Evolutionary conservation across 768 basidiomycete species (phyloP), one percentile per base, ranked within the genome.

Genomic region (Auricularia auricula-judae): DNA sequence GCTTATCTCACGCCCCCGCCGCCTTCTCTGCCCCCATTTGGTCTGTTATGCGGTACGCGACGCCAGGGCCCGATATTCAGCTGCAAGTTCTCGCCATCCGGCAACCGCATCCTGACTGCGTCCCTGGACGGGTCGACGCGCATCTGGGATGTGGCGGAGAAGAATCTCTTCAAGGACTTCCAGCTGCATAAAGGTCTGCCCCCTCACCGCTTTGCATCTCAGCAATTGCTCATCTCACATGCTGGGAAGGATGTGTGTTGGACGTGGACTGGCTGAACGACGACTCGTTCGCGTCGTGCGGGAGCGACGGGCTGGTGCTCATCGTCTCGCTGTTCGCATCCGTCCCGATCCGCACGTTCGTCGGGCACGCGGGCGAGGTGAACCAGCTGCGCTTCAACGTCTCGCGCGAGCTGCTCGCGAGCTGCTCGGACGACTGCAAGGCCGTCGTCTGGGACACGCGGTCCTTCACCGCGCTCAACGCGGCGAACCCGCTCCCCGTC

Each of bases 211-310:
- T 36, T 36, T 36, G 16, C 14, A 47, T 3, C 14, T n/a, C 11
- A 3, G n/a, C 47, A 62, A 66, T 63, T 36, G 16, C 8, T 63
- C 18, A 54, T 47, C 16, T 61, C 39, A 42, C 12, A 4, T 42
- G 8, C 2, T 42, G 51, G 65, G 7, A 67, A 87, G 89, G 86
- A 71, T 89, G 88, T 70, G 90, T 89, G 72, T 73, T 93, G 70
- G 90, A 93, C 70, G 81, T 88, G 7, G 89, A 89, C 64, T 93
- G 91, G 91, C 68, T 93, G 18, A 81, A 84, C 63, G 85, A 89
- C 18, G 79, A 81, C 29, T 81, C 80, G 3, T 93, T 91, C 68
- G 87, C 82, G 33, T 89, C 83, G 61, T 86, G 86, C 69, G 88
- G 89, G 44, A 86, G 88, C 18, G 89, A 92, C 72, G 76, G 78